phyloP scores from a whole-genome alignment of 2,329 filamentous ascomycete genomes.

The Epichloe baconii region DNA sequence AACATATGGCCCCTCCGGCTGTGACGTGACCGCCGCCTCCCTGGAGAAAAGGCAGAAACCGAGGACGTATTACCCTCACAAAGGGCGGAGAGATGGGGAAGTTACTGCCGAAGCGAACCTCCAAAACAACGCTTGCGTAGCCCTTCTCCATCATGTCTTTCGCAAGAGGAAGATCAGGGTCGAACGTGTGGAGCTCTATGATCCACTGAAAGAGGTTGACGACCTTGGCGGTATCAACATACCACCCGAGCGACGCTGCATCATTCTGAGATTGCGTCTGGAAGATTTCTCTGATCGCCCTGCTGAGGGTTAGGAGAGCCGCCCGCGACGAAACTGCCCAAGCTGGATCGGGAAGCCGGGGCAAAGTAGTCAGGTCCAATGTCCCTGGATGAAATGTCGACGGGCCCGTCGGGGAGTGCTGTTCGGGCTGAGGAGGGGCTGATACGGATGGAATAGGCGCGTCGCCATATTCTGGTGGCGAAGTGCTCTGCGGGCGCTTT shows the following conservation, averaged over 20 bases:
- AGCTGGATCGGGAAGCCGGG: conserved; percentile 36
- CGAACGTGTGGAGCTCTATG: conserved; percentile 77
- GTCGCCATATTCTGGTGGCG: neutral
- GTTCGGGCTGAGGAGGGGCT: no score
- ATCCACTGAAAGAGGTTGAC: conserved; percentile 84
- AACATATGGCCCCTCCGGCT: conserved; percentile 66
- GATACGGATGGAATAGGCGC: neutral
- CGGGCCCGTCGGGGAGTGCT: no score
- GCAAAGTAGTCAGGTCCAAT: conserved; percentile 48
- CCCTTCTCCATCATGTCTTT: conserved; percentile 55
- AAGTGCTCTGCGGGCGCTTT: neutral
- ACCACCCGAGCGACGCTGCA: conserved; percentile 65
- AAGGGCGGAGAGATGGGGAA: conserved; percentile 76
- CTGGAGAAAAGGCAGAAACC: conserved; percentile 55
- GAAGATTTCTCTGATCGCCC: conserved; percentile 50
- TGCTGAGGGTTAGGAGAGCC: conserved; percentile 14
- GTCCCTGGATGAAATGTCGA: conserved; percentile 49
- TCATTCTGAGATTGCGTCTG: conserved; percentile 50
- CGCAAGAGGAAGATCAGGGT: conserved; percentile 52
- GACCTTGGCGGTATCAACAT: conserved; percentile 54
- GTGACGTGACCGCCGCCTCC: conserved; percentile 85
- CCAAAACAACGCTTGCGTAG: conserved; percentile 59
- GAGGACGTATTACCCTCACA: conserved; percentile 67
- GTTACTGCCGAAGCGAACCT: conserved; percentile 65
- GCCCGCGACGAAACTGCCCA: conserved; percentile 17